These are phyloP conservation scores for Plectosphaerella cucumerina DNA, from an alignment of 2,329 filamentous ascomycete genomes.

Conservation along the genomic window DNA sequence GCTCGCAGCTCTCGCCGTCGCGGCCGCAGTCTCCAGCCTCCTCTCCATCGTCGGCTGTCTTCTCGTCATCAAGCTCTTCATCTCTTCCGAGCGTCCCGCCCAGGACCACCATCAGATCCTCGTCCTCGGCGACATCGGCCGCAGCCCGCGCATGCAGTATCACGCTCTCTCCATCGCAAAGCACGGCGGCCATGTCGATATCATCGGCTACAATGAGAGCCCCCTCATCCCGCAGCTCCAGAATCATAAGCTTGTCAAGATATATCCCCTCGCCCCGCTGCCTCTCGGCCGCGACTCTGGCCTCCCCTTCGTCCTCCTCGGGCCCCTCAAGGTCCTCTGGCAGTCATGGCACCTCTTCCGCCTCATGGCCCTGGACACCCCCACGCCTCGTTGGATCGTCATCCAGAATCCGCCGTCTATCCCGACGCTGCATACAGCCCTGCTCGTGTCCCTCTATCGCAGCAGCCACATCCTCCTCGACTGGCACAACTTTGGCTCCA, in stretches of 20 bases:
- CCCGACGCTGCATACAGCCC: constrained; percentile 76
- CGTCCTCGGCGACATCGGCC: constrained; percentile 90
- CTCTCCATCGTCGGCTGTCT: constrained; percentile 10
- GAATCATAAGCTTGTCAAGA: constrained; percentile 62
- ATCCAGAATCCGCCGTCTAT: constrained; percentile 96
- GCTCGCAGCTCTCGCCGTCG: constrained; percentile 7
- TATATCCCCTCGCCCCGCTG: constrained; percentile 66
- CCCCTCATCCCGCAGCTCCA: constrained; percentile 74
- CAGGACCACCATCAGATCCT: constrained; percentile 67
- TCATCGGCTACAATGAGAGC: constrained; percentile 88
- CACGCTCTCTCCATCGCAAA: constrained; percentile 90
- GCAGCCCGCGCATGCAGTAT: constrained; percentile 97
- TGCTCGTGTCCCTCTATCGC: constrained; percentile 68
- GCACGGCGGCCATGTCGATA: constrained; percentile 72
- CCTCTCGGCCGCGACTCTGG: constrained; percentile 64
- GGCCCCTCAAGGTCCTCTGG: constrained; percentile 80
- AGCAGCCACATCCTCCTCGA: constrained; percentile 84
- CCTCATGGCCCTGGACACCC: constrained; percentile 68
- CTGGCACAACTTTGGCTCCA: constrained; percentile 99
- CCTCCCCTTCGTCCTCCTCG: constrained; percentile 72
- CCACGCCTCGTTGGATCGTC: constrained; percentile 78
- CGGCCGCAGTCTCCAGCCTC: constrained; percentile 7
- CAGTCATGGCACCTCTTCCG: constrained; percentile 70
- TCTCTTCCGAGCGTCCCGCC: constrained; percentile 20
- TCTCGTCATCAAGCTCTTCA: not conserved